A percentile compares a stretch with the other conserved stretches of the same genome.
Conservation (phyloP, 2,329 filamentous ascomycete species). For the Penicillium psychrosexuale region DNA sequence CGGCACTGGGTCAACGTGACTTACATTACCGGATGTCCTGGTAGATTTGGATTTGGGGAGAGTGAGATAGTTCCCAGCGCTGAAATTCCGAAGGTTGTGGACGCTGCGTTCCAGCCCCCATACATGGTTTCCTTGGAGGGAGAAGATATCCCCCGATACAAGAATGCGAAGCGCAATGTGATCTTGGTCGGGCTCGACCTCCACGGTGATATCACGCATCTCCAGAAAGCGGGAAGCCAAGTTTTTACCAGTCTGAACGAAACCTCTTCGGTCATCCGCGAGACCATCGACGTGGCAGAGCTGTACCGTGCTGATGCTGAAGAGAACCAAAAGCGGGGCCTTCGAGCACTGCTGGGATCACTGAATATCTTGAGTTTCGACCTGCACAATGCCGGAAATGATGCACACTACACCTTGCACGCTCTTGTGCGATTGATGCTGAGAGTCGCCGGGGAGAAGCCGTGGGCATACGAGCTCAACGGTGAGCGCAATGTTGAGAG, state of each 20-base stretch:
- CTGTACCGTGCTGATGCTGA: conserved; percentile 65
- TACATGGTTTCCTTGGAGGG: conserved; percentile 27
- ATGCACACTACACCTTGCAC: conserved; percentile 75
- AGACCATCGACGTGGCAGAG: conserved; percentile 68
- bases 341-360: conserved; percentile 61
- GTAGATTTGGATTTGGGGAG: conserved; percentile 67
- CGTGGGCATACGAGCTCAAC: not conserved
- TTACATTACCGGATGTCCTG: conserved; percentile 71
- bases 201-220: conserved; percentile 63
- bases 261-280: conserved; percentile 50
- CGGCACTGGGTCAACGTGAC: conserved; percentile 61
- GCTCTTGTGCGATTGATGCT: conserved; percentile 62
- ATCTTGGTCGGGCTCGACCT: conserved; percentile 78
- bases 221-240: conserved; percentile 64
- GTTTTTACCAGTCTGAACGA: conserved; percentile 19
- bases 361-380: conserved; percentile 62
- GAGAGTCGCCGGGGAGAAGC: conserved; percentile 2
- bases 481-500: not conserved
- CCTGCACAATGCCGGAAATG: conserved; percentile 85
- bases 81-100: conserved; percentile 48
- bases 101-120: conserved; percentile 56
- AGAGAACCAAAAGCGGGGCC: conserved; percentile 52
- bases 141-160: conserved; percentile 9
- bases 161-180: conserved; percentile 52
- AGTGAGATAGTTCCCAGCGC: conserved; percentile 54